Evolutionary conservation across 1,284 basidiomycete genomes (phyloP).

Genomic region (Malassezia slooffiae): DNA sequence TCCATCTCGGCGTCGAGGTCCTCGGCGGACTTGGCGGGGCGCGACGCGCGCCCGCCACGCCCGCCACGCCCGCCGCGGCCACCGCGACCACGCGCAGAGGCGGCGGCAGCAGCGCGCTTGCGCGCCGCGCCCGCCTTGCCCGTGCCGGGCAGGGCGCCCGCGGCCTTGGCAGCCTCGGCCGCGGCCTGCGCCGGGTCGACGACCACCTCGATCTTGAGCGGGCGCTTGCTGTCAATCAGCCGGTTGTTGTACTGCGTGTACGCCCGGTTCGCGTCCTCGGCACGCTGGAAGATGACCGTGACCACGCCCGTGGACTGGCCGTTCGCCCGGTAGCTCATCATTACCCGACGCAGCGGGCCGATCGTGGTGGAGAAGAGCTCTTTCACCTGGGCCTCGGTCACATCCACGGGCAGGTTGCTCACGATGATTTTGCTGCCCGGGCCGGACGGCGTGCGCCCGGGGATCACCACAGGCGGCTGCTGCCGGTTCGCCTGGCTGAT

Average conservation of each 20-base stretch:
- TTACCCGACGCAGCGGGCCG: constrained; percentile 71
- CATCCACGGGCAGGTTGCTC: constrained; percentile 85
- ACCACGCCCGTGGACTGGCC: constrained; percentile 85
- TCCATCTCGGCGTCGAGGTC: constrained; percentile 58
- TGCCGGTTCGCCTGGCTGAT: constrained; percentile 39
- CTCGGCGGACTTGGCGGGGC: constrained; percentile 52
- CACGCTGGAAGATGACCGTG: constrained; percentile 71
- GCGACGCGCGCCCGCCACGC: constrained; percentile 39
- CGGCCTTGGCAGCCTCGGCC: constrained; percentile 54
- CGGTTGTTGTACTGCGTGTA: constrained; percentile 92
- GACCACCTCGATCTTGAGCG: constrained; percentile 96
- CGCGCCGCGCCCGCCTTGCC: constrained; percentile 55
- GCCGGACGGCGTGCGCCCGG: constrained; percentile 25
- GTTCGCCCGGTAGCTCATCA: constrained; percentile 69
- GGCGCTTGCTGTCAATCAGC: constrained; percentile 96
- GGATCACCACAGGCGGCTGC: constrained; percentile 42
- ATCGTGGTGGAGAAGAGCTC: constrained; percentile 86
- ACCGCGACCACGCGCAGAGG: constrained; percentile 51
- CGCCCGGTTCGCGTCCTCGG: constrained; percentile 82
- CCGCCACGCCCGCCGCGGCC: constrained; percentile 49
- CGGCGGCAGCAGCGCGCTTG: constrained; percentile 50
- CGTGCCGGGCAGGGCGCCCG: constrained; percentile 52
- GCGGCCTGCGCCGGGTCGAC: constrained; percentile 67
- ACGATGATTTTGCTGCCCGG: constrained; percentile 75
- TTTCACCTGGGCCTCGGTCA: constrained; percentile 88